Evolutionary conservation across 345 rosid species (phyloP).

Genomic region (Aquilaria sinensis): DNA sequence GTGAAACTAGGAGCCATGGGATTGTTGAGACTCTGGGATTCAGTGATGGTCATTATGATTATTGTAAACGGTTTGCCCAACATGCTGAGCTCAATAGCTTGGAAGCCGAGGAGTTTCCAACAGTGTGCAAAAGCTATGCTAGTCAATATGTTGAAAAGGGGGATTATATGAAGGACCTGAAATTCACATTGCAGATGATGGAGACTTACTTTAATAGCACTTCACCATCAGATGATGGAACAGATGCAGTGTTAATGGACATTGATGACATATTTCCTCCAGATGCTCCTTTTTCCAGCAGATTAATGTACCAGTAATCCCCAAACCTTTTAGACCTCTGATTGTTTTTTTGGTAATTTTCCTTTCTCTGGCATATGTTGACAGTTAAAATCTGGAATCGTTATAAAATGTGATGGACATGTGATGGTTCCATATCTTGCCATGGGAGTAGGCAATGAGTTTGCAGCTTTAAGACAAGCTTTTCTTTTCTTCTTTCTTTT

Average conservation of each 20-base stretch:
- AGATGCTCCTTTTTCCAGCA: constrained; percentile 8
- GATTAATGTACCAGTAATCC: constrained; percentile 28
- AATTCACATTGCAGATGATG: constrained; percentile 32
- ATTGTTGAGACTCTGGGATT: constrained; percentile 32
- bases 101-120: constrained; percentile 38
- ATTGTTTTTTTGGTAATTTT: background rate
- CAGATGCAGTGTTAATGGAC: constrained; percentile 59
- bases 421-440: too few species aligned
- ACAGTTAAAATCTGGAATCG: too few species aligned
- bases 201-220: constrained; percentile 37
- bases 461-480: background rate
- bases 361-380: background rate
- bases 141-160: constrained; percentile 36
- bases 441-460: too few species aligned
- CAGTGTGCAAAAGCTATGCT: constrained; percentile 45
- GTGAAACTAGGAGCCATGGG: constrained; percentile 42
- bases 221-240: constrained; percentile 26
- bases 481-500: background rate
- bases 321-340: background rate
- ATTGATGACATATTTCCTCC: constrained; percentile 44
- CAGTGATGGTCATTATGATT: constrained; percentile 23
- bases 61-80: constrained; percentile 44
- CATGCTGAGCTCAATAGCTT: constrained; percentile 61
- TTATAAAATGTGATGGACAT: too few species aligned
- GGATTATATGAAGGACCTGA: constrained; percentile 48